phyloP scores from a whole-genome alignment of 768 basidiomycete species.

The Chiua virens region DNA sequence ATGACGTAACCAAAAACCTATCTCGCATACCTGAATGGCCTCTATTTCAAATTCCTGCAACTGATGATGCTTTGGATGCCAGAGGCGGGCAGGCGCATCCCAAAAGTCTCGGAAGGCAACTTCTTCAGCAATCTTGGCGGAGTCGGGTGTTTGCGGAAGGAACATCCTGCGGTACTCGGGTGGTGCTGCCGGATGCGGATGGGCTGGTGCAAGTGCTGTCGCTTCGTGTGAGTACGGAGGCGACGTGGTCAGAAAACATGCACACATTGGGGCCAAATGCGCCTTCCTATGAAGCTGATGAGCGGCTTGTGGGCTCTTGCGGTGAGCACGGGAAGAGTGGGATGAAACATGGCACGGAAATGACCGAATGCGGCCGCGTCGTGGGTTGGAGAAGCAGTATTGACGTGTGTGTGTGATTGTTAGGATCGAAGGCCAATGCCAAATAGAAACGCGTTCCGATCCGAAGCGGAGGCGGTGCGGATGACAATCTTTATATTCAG shows the following conservation, averaged over 20 bases:
- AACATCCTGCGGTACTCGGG: slow-evolving; percentile 54
- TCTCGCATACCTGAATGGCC: slow-evolving; percentile 54
- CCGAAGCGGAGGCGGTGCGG: slow-evolving; percentile 16
- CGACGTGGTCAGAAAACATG: not conserved
- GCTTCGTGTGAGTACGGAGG: slow-evolving; percentile 15
- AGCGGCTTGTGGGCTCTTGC: slow-evolving; percentile 54
- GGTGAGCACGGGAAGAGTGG: slow-evolving; percentile 36
- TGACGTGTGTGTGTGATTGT: slow-evolving; percentile 19
- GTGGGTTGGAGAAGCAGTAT: not conserved
- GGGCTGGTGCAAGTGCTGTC: slow-evolving; percentile 40
- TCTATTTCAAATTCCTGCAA: slow-evolving; percentile 63
- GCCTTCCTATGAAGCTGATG: slow-evolving; percentile 64
- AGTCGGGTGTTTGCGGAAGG: slow-evolving; percentile 33
- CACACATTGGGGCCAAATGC: slow-evolving; percentile 49
- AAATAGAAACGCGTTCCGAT: slow-evolving; percentile 16
- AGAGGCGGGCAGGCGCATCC: slow-evolving; percentile 64
- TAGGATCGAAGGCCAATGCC: slow-evolving; percentile 18
- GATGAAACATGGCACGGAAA: slow-evolving; percentile 28
- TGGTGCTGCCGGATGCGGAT: slow-evolving; percentile 70
- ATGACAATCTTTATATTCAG: not conserved
- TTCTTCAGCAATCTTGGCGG: slow-evolving; percentile 1
- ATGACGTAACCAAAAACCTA: not conserved
- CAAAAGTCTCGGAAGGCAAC: slow-evolving; percentile 52
- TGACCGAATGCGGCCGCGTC: slow-evolving; percentile 2
- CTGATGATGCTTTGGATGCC: slow-evolving; percentile 49